Base-by-base conservation (phyloP, 2,329 filamentous ascomycete species). In the Talaromyces sp. region DNA sequence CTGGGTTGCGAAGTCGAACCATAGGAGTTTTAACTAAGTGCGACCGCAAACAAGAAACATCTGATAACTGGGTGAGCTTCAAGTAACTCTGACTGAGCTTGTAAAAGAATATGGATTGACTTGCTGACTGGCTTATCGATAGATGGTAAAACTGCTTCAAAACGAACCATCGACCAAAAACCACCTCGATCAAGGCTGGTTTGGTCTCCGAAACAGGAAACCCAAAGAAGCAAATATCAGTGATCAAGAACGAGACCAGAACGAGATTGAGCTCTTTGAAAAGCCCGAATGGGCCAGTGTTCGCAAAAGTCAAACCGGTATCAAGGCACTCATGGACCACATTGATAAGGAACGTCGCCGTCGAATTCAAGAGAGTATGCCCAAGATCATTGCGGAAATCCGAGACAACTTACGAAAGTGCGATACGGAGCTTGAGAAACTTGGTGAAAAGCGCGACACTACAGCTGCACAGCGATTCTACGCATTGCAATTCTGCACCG, bases 91-190 rank as follows among this genome's bases (percentile, higher is more conserved):
- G 8, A 19, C 7, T 8, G 11, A 54, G 13, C n/a, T 2, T 25
- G 5, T n/a, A 25, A 36, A 6, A 62, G 5, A n/a, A 40, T 2
- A 25, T 34, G 11, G 2, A 27, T 61, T 65, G 17, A 49, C 34
- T 51, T 36, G 13, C 22, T 59, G 36, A 40, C 34, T 27, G 19
- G 13, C 19, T 31, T 22, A 11, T 25, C 25, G 27, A 8, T 58
- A 68, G 67, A 69, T 69, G 67, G 61, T 69, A 22, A 66, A 66
- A 63, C 66, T 69, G 5, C 56, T 69, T 17, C 67, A 63, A 64
- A 69, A 69, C 27, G 67, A 69, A 11, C 51, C 67, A 34, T 38
- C 64, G 3, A 69, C 58, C 31, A 63, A 68, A 5, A 58, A 65
- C 15, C 43, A 67, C 22, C 62, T 69, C 3, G 61, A 69, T 7